Base-by-base conservation (phyloP, 495 filamentous ascomycete genomes). In the Neurospora pannonica region DNA sequence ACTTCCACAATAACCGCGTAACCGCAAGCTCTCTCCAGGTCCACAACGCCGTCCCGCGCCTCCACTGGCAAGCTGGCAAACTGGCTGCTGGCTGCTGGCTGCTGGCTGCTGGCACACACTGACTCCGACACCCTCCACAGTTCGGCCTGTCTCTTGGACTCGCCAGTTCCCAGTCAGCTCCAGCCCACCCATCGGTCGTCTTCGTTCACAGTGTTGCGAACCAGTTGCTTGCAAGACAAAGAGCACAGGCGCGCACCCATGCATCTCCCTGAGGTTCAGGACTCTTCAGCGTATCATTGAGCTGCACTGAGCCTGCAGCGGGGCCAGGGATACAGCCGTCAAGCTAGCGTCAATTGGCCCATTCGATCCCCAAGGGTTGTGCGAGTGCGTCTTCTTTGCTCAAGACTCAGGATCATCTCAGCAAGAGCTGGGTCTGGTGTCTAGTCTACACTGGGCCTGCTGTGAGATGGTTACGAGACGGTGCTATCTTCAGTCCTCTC, bases 261-360 rank as follows among this genome's bases (percentile, higher is more conserved):
- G 54, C 54, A 67, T 67, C 54, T 67, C 28, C 54, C 54, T 67
- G 15, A 36, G 21, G 48, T 60, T 15, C 48, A 60, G 48, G 48
- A 60, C 24, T 60, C 21, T 36, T 43, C 62, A 70, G 70, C 38
- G 73, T 71, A 24, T 48, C 71, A 74, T 70, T 34, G 71, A 43
- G 43, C 70, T 71, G 73, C 73, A 70, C 62, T 34, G 54, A 62
- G 54, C 54, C 28, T 67, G 54, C 24, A 62, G 19, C 70, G 28
- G 48, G 69, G 38, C 70, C 75, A 77, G 75, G 75, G 75, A 77
- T 75, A 70, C 31, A 40, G 70, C 19, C 19, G 71, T 42, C 38
- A 67, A 67, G 28, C 28, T 13, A 67, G 54, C 54, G 54, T 34
- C 71, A 36, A 72, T 31, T 72, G 71, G 71, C n/a, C n/a, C 24